A percentile compares a stretch with the other conserved stretches of the same genome.
Conservation (phyloP, 176 grass and related monocot species). For the Carex pumila region DNA sequence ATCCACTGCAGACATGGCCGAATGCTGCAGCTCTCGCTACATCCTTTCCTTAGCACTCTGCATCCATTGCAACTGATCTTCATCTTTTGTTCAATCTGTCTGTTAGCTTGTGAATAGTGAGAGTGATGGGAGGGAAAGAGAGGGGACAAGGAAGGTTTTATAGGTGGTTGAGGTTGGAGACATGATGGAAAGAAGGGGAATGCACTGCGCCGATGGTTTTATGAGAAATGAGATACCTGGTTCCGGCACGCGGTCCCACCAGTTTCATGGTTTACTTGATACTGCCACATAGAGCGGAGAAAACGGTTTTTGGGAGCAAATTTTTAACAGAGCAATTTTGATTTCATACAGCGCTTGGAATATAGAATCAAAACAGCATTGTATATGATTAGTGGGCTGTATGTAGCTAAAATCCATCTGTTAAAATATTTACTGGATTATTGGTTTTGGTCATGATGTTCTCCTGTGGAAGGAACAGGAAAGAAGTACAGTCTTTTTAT, state of each 20-base stretch:
- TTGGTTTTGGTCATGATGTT: not conserved
- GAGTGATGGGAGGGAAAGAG: not conserved
- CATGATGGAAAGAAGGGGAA: no score
- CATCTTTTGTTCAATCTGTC: not conserved
- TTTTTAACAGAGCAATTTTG: no score
- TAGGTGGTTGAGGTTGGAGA: not conserved
- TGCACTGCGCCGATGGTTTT: not conserved
- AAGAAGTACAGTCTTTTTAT: no score
- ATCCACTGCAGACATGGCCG: conserved; percentile 52
- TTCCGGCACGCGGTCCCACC: not conserved
- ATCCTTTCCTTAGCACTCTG: conserved; percentile 50
- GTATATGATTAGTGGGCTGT: no score
- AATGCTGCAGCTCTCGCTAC: conserved; percentile 41
- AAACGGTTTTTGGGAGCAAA: not conserved
- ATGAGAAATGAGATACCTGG: not conserved
- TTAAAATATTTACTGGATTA: no score
- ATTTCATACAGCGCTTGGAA: no score
- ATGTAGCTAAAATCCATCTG: no score
- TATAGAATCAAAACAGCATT: no score
- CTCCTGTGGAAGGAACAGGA: not conserved
- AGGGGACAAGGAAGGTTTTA: not conserved
- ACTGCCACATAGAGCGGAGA: not conserved
- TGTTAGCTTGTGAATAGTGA: not conserved
- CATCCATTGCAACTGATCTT: conserved; percentile 59
- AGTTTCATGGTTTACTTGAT: not conserved